Conservation (phyloP, 2,329 filamentous ascomycete genomes). For the Coniochaeta sp. region DNA sequence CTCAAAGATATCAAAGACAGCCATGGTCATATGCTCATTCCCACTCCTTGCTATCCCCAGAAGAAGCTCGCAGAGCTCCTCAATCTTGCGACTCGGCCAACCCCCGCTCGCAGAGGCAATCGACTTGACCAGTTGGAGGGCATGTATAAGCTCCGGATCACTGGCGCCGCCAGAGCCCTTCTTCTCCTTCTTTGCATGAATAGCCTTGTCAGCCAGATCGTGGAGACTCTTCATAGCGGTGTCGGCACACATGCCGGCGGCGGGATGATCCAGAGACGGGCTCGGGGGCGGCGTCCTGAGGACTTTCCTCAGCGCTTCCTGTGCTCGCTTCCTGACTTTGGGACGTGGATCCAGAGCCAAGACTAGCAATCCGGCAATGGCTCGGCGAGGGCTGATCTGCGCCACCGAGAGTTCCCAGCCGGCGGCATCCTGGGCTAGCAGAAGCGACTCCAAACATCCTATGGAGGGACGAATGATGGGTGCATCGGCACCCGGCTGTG, state of each 20-base stretch:
- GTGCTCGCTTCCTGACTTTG: conserved; percentile 88
- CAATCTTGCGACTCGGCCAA: conserved; percentile 95
- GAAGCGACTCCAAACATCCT: conserved; percentile 85
- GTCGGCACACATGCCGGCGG: conserved; percentile 92
- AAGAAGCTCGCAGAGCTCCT: conserved; percentile 81
- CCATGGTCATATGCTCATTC: conserved; percentile 95
- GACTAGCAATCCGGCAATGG: conserved; percentile 77
- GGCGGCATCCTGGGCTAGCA: conserved; percentile 78
- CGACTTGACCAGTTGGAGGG: conserved; percentile 85
- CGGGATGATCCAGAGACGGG: conserved; percentile 88
- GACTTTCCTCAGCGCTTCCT: conserved; percentile 79
- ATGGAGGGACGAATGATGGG: conserved; percentile 81
- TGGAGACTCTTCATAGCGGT: conserved; percentile 75
- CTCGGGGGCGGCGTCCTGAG: conserved; percentile 82
- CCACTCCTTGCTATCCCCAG: conserved; percentile 82
- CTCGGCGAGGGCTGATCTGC: conserved; percentile 78
- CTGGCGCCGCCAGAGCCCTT: conserved; percentile 52
- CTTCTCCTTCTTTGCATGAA: conserved; percentile 61
- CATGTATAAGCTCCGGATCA: conserved; percentile 83
- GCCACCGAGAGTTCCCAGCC: conserved; percentile 83
- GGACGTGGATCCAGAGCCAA: conserved; percentile 81
- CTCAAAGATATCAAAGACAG: conserved; percentile 94
- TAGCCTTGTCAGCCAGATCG: conserved; percentile 60
- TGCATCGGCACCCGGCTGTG: conserved; percentile 75
- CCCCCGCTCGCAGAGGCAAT: conserved; percentile 81